Percentiles rank a stretch among this genome's conserved stretches.
Conservation (phyloP, 106 monocot species). For the Acorus gramineus region DNA sequence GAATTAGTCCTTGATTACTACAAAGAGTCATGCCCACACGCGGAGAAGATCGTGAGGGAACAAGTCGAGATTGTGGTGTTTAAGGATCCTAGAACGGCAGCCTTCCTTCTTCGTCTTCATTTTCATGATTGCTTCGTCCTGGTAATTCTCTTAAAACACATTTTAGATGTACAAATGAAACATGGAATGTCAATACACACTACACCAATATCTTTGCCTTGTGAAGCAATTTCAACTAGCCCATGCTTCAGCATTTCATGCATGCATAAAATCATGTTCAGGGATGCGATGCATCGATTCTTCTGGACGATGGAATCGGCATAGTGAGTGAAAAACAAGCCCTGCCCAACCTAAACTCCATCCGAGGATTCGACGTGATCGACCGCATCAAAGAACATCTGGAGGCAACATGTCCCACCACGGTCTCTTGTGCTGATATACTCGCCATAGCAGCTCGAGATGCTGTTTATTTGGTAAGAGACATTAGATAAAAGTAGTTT, state of each 20-base stretch:
- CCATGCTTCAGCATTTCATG: neutral
- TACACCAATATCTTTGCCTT: neutral
- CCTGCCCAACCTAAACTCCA: conserved; percentile 31
- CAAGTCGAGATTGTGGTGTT: conserved; percentile 28
- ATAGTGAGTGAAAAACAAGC: conserved; percentile 43
- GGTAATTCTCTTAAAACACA: conserved; percentile 5
- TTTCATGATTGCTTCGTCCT: conserved; percentile 72
- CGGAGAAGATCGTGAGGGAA: conserved; percentile 41
- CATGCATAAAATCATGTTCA: conserved; percentile 3
- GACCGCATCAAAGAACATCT: conserved; percentile 36
- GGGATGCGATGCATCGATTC: conserved; percentile 59
- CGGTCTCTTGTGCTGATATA: conserved; percentile 51
- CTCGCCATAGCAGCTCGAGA: conserved; percentile 35
- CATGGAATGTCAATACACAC: neutral
- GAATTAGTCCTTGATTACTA: conserved; percentile 21
- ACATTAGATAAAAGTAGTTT: no score
- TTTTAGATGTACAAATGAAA: neutral
- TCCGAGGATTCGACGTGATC: conserved; percentile 41
- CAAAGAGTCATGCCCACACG: conserved; percentile 45
- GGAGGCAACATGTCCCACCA: conserved; percentile 41
- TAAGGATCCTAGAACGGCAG: conserved; percentile 40
- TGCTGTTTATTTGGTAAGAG: conserved; percentile 25
- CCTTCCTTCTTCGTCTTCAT: conserved; percentile 48
- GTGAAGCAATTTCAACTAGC: neutral
- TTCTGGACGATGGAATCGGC: conserved; percentile 14